A percentile compares a stretch with the other conserved stretches of the same genome.
These are phyloP conservation scores for Mychonastes homosphaera DNA, from an alignment of 139 green algal genomes.

Conservation along the genomic window DNA sequence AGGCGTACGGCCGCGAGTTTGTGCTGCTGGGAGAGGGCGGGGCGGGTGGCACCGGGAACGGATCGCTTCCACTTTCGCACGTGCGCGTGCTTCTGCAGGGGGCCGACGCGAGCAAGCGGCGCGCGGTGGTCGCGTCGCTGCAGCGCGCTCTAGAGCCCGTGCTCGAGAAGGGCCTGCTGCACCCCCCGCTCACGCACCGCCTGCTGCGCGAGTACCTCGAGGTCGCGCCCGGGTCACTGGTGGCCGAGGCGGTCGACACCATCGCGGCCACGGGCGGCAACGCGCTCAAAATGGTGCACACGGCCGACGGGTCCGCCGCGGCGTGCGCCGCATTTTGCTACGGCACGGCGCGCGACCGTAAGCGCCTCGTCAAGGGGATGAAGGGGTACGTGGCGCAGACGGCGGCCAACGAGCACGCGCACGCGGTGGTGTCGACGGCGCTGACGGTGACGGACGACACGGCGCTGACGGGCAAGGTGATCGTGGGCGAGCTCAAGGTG, in stretches of 20 bases:
- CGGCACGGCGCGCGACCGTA: conserved; percentile 63
- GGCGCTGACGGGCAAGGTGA: conserved; percentile 50
- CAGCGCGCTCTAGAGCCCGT: conserved; percentile 36
- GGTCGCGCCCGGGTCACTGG: conserved; percentile 35
- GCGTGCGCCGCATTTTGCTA: conserved; percentile 62
- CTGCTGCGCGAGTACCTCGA: conserved; percentile 75
- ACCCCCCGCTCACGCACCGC: conserved; percentile 64
- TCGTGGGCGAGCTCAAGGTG: conserved; percentile 62
- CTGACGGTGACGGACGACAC: conserved; percentile 78
- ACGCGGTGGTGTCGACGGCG: conserved; percentile 51
- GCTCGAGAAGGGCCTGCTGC: conserved; percentile 80
- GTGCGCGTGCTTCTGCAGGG: conserved; percentile 42
- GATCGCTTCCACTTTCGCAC: too few species aligned
- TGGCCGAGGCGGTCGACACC: conserved; percentile 63
- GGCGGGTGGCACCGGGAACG: too few species aligned
- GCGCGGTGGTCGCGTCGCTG: conserved; percentile 51
- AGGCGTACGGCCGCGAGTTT: conserved; percentile 73
- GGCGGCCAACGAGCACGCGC: conserved; percentile 69
- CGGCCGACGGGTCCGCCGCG: conserved; percentile 59
- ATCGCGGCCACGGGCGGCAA: conserved; percentile 47
- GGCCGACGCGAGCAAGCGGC: conserved; percentile 33
- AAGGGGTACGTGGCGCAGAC: conserved; percentile 63
- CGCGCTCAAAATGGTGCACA: conserved; percentile 84
- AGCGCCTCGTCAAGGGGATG: conserved; percentile 65
- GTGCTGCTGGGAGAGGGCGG: conserved; percentile 45